Base-by-base conservation (phyloP, 768 basidiomycete genomes). In the Royoungia palumana region DNA sequence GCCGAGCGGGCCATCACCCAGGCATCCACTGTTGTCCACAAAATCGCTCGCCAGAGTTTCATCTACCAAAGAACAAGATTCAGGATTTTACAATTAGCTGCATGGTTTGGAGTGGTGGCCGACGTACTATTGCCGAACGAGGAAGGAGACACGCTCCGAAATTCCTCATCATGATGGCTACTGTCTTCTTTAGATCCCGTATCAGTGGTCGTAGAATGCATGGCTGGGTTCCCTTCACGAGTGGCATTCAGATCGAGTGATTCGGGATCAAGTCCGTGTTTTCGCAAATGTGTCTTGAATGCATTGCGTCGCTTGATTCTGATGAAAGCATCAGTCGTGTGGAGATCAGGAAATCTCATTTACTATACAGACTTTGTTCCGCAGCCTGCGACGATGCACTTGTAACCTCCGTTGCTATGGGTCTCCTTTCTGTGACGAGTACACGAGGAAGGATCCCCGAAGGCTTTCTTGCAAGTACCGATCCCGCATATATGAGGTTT, bases 361-460 rank as follows among this genome's bases (percentile, higher is more conserved):
- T 13, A 19, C 11, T 4, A 22, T 41, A 57, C 67, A 43, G 53
- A 81, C 81, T 65, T 74, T 42, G 78, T 78, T 37, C 59, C 66
- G 53, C 83, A 85, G n/a, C 63, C 61, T 20, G 50, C 40, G 30
- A 69, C 51, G 20, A 73, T 71, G 57, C 83, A 87, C 36, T 58
- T 60, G 54, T 75, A 80, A 22, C 72, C 71, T 21, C 68, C 50
- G 3, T 62, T 62, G 16, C 61, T 55, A 57, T 87, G 85, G 3
- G 71, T 76, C 64, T 87, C 84, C 58, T 76, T 79, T 47, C 74
- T 71, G 56, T 88, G 86, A 9, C 86, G 81, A 25, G 78, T 70
- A 53, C 81, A 71, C 38, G 86, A 87, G 0, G 86, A 87, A 11
- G 83, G 85, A 56, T 88, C 86, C 13, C 79, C 79, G 54, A 88